Conservation (phyloP, 2,329 filamentous ascomycete genomes). For the Clonostachys chloroleuca region DNA sequence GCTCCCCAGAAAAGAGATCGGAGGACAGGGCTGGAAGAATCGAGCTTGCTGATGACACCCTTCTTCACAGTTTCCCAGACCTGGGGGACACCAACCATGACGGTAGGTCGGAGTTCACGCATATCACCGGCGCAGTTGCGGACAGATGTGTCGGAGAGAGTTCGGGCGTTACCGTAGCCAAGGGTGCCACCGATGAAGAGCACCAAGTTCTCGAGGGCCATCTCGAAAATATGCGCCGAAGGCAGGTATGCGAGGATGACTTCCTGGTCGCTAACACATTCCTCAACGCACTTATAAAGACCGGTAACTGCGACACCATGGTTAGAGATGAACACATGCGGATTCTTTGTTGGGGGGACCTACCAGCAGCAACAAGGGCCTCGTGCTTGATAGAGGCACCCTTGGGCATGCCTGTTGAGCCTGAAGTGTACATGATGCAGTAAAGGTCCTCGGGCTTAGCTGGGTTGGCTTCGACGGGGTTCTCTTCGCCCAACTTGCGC, state of each 20-base stretch:
- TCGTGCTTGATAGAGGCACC: conserved; percentile 80
- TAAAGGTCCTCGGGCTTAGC: conserved; percentile 74
- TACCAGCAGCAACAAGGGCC: conserved; percentile 68
- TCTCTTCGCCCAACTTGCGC: conserved; percentile 55
- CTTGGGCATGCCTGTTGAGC: conserved; percentile 85
- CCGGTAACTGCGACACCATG: conserved; percentile 57
- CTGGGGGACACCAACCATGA: conserved; percentile 91
- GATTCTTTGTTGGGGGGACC: conserved; percentile 22
- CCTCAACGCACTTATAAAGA: conserved; percentile 71
- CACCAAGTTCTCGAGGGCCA: conserved; percentile 88
- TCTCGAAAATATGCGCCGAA: conserved; percentile 93
- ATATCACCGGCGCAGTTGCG: conserved; percentile 92
- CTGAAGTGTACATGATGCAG: conserved; percentile 85
- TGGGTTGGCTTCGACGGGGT: conserved; percentile 65
- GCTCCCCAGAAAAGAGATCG: conserved; percentile 75
- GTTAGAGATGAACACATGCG: neutral
- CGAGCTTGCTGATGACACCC: conserved; percentile 79
- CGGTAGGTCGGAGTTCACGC: conserved; percentile 81
- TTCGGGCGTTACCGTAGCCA: conserved; percentile 89
- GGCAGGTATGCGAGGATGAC: conserved; percentile 86
- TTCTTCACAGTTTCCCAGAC: conserved; percentile 98
- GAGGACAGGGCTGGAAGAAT: conserved; percentile 63
- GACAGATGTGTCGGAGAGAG: conserved; percentile 80
- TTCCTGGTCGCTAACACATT: conserved; percentile 73
- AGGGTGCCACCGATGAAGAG: conserved; percentile 87